These are phyloP conservation scores for Gracilaria gracilis DNA, from an alignment of 23 red algal genomes.

Conservation along the genomic window DNA sequence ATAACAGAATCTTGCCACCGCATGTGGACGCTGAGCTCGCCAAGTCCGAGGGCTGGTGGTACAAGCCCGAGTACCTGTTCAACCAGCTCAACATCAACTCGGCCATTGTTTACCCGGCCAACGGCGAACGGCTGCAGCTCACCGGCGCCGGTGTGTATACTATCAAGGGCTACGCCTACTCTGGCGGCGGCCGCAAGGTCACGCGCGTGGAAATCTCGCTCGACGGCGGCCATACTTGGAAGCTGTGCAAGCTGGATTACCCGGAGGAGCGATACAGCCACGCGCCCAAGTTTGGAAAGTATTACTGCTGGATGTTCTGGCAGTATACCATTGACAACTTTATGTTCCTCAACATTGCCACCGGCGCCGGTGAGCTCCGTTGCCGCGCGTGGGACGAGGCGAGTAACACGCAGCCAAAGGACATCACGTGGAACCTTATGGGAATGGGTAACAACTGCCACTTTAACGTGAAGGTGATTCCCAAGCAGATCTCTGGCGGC, in stretches of 20 bases:
- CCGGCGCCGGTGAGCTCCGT: constrained; percentile 72
- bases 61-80: constrained; percentile 93
- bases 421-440: constrained; percentile 96
- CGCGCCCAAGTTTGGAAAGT: constrained; percentile 73
- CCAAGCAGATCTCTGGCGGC: constrained; percentile 41
- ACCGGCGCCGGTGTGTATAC: constrained; percentile 82
- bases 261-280: constrained; percentile 82
- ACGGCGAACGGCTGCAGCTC: constrained; percentile 88
- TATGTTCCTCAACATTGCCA: constrained; percentile 65
- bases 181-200: constrained; percentile 90
- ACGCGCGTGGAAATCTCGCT: constrained; percentile 94
- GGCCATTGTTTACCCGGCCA: constrained; percentile 84
- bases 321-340: constrained; percentile 84
- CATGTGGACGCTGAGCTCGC: constrained; percentile 92
- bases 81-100: constrained; percentile 99
- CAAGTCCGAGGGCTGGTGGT: constrained; percentile 95
- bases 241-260: constrained; percentile 73
- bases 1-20: constrained; percentile 95
- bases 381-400: constrained; percentile 91
- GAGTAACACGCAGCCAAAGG: constrained; percentile 95
- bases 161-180: constrained; percentile 95
- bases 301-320: constrained; percentile 93
- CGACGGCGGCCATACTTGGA: constrained; percentile 88
- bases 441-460: constrained; percentile 98
- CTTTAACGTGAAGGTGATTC: constrained; percentile 86